These are phyloP conservation scores for Atkinsonella hypoxylon DNA, from an alignment of 2,329 filamentous ascomycete genomes.

Conservation along the genomic window DNA sequence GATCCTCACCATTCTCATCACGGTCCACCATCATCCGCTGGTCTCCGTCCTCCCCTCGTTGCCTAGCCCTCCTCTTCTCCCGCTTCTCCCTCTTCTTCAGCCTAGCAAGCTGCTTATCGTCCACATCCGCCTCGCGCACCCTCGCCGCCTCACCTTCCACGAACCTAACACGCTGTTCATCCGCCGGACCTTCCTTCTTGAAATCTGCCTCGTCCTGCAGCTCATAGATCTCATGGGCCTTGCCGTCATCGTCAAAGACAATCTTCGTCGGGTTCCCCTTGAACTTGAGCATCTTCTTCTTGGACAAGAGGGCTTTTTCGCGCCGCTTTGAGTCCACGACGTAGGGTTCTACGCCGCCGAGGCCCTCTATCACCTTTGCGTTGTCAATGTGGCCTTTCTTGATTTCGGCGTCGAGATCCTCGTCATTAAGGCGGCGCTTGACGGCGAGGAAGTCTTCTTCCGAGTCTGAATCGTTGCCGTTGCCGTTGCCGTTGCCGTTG, in stretches of 20 bases:
- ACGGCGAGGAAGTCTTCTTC: conserved; percentile 70
- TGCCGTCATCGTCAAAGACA: conserved; percentile 85
- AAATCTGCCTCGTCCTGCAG: conserved; percentile 80
- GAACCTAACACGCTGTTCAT: conserved; percentile 66
- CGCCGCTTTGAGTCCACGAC: conserved; percentile 89
- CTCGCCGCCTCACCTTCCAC: conserved; percentile 61
- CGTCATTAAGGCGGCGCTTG: conserved; percentile 72
- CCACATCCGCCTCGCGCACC: conserved; percentile 62
- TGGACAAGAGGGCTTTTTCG: conserved; percentile 88
- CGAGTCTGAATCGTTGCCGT: conserved; percentile 38
- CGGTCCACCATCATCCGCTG: conserved; percentile 26
- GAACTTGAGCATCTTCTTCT: conserved; percentile 86
- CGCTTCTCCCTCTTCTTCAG: conserved; percentile 67
- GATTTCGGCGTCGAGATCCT: conserved; percentile 44
- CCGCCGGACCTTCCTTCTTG: conserved; percentile 58
- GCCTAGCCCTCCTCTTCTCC: conserved; percentile 57
- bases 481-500: conserved; percentile 45
- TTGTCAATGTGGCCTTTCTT: conserved; percentile 29
- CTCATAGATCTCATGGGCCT: conserved; percentile 75
- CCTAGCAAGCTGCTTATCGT: conserved; percentile 71
- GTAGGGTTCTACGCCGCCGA: conserved; percentile 60
- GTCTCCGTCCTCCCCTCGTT: conserved; percentile 30
- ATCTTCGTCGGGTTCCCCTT: conserved; percentile 78
- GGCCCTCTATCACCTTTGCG: conserved; percentile 50
- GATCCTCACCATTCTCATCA: conserved; percentile 34